Conservation (phyloP, 331 rosid genomes). For the Ulmus americana region DNA sequence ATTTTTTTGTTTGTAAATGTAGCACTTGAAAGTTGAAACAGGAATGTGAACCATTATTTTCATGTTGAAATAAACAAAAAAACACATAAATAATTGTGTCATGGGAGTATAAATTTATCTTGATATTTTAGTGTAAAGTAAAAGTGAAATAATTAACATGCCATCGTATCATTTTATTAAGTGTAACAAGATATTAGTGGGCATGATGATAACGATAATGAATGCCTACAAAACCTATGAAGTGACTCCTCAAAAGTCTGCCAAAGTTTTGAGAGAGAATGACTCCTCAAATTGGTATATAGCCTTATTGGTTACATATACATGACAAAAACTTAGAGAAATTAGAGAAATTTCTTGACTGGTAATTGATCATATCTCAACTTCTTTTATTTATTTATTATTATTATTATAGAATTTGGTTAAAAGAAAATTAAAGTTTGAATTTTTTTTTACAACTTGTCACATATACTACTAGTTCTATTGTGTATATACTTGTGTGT, state of each 20-base stretch:
- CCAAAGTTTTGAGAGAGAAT: not conserved
- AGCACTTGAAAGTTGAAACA: not conserved
- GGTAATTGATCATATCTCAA: slow-evolving; percentile 22
- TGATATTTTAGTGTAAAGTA: no score
- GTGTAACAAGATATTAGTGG: not conserved
- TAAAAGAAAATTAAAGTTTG: not conserved
- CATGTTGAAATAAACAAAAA: no score
- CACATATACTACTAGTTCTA: slow-evolving; percentile 48
- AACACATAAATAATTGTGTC: no score
- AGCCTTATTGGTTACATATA: no score
- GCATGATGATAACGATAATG: not conserved
- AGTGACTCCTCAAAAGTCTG: slow-evolving; percentile 3
- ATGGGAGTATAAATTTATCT: no score
- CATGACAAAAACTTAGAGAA: no score
- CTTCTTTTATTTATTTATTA: slow-evolving; percentile 14
- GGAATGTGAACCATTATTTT: no score
- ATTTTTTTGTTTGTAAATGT: not conserved
- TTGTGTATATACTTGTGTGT: slow-evolving; percentile 23
- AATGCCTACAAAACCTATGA: slow-evolving; percentile 1
- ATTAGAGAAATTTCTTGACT: no score
- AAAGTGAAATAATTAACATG: no score
- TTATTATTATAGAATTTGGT: slow-evolving; percentile 9
- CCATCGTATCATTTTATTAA: no score
- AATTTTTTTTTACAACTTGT: slow-evolving; percentile 15
- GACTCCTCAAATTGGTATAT: no score